Evolutionary conservation across 148 eudicot genomes (phyloP), one percentile per base, ranked within the genome.

Genomic region (Gaultheria prostrata): DNA sequence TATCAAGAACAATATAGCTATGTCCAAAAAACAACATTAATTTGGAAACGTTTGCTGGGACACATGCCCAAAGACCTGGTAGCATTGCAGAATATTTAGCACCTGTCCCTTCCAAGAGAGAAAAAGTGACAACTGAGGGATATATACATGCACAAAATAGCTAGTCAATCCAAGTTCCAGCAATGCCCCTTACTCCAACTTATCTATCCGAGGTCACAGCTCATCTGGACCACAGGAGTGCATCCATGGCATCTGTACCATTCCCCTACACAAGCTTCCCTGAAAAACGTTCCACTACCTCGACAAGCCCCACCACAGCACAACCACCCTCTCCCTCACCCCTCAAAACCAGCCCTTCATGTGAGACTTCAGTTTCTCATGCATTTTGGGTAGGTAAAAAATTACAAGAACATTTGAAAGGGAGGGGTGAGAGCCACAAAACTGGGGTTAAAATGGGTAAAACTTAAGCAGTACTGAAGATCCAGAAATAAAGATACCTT

Each of bases 401-500:
- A 10, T 63, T n/a, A 24, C 30, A 63, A 24, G 30, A 63, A 63
- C 13, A 8, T n/a, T 63, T 24, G 32, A 75, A 21, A n/a, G 26
- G 51, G 48, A 12, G 35, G 54, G 20, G 9, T 43, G 77, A 76
- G 24, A 77, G 14, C 80, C 54, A 18, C n/a, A 53, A 65, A 30
- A 32, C 45, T 14, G 63, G 6, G 21, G 45, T 8, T 30, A 14
- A 30, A 17, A 28, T 33, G 24, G 24, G 74, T 2, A 48, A 67
- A 80, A 45, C 8, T 67, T 24, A 49, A 28, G 28, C 56, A 32
- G 43, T 48, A 45, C 67, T 49, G 54, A 73, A 7, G 54, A 69
- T 53, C 70, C 33, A 33, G 17, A 50, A n/a, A 83, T 2, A 51
- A 26, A 59, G 59, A 77, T 86, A 90, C 91, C 92, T 87, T 89